Percentiles rank a stretch among this genome's conserved stretches.
phyloP scores from a whole-genome alignment of 2,329 filamentous ascomycete species.

The Triangularia setosa region DNA sequence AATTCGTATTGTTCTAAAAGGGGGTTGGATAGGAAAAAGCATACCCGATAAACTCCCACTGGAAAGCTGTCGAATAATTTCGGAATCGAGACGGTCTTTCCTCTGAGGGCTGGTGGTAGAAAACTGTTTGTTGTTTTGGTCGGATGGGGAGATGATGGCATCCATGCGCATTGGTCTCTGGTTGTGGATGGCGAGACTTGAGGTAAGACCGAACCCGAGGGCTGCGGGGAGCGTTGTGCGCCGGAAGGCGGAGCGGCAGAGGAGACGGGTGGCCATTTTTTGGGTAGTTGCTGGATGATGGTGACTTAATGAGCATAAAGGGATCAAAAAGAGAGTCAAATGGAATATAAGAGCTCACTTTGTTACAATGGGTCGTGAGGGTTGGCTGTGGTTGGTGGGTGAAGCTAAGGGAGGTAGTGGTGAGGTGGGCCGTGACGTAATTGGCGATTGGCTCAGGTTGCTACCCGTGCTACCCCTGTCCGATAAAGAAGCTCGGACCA shows the following conservation, averaged over 20 bases:
- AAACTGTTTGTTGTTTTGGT: constrained; percentile 12
- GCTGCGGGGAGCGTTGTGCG: constrained; percentile 25
- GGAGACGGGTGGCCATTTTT: constrained; percentile 20
- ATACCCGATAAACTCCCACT: constrained; percentile 51
- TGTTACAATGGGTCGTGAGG: neutral
- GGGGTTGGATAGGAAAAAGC: constrained; percentile 1
- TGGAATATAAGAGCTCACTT: no score
- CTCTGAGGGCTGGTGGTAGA: constrained; percentile 6
- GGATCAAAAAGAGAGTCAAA: no score
- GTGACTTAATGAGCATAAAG: no score
- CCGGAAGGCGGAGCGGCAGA: constrained; percentile 23
- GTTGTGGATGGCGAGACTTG: constrained; percentile 25
- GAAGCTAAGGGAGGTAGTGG: neutral
- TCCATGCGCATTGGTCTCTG: constrained; percentile 33
- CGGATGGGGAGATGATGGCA: constrained; percentile 17
- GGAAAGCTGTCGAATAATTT: constrained; percentile 47
- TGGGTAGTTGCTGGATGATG: neutral
- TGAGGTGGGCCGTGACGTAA: constrained; percentile 1
- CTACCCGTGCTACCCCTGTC: no score
- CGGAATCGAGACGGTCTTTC: constrained; percentile 31
- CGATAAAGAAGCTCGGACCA: no score
- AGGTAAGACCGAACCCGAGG: constrained; percentile 23
- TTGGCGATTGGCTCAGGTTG: neutral
- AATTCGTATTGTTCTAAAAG: neutral
- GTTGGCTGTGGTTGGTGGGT: neutral